Evolutionary conservation across 1,284 basidiomycete species (phyloP).

Genomic region (Ganoderma boninense): DNA sequence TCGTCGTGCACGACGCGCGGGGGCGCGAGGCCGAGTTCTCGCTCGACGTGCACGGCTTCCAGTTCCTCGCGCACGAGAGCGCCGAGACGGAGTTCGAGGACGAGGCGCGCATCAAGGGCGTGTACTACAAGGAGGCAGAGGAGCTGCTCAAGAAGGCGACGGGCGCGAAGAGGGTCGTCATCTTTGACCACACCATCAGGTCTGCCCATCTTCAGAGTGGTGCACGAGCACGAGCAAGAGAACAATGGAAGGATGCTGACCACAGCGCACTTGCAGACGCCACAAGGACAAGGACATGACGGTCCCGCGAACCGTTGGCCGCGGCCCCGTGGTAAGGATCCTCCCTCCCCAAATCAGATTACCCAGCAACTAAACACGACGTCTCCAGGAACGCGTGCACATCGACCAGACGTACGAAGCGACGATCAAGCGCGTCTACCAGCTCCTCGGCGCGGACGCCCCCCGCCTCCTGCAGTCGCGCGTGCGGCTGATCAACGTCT

Average conservation of each 20-base stretch:
- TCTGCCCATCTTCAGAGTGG: too few species aligned
- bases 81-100: conserved; percentile 44
- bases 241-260: neutral
- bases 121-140: conserved; percentile 51
- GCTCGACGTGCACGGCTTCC: conserved; percentile 51
- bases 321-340: conserved; percentile 30
- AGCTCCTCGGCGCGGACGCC: conserved; percentile 54
- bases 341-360: neutral
- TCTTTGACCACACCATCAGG: conserved; percentile 51
- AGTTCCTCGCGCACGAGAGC: conserved; percentile 42
- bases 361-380: neutral
- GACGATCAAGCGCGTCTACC: conserved; percentile 56
- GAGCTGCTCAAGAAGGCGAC: conserved; percentile 49
- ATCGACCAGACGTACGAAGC: conserved; percentile 64
- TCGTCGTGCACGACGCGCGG: conserved; percentile 39
- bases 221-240: too few species aligned
- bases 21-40: conserved; percentile 39
- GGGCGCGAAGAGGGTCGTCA: conserved; percentile 48
- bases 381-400: conserved; percentile 48
- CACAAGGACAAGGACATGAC: conserved; percentile 25
- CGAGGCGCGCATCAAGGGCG: conserved; percentile 45
- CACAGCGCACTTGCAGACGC: neutral
- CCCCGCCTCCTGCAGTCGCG: conserved; percentile 56
- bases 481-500: conserved; percentile 64
- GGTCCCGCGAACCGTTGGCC: conserved; percentile 16